Base-by-base conservation (phyloP, 2,329 filamentous ascomycete species). In the Aspergillus sojae region DNA sequence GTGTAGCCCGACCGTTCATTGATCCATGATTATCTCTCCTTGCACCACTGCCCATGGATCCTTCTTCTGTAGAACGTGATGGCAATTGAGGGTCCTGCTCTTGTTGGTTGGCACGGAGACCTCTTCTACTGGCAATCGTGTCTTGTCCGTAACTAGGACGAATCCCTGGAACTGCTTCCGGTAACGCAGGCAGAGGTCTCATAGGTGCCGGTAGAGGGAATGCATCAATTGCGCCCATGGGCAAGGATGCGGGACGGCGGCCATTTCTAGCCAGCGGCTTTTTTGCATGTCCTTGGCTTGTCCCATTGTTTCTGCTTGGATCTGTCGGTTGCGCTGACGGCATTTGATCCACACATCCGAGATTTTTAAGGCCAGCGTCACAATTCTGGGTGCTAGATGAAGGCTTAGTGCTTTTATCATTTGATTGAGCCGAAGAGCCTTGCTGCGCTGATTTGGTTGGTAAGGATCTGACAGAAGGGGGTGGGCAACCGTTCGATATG, bases 191-290 rank as follows among this genome's bases (percentile, higher is more conserved):
- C 5, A 79, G 60, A 34, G 77, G 75, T 36, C 66, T 71, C 30
- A 68, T 74, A 14, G 77, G 77, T 36, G 76, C 75, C 19, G 77
- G 77, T 23, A 76, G 70, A 65, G 77, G 74, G 43, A 77, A 75
- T 16, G 73, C 67, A 41, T 77, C 67, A 19, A 78, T 68, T 0
- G 72, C 67, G 19, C 68, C 68, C 61, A 72, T 65, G 5, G 71
- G 70, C 46, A 74, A 52, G 0, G 74, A 74, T 5, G 68, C 58
- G 12, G 68, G 68, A 9, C 70, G 72, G 36, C 65, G 48, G 23
- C 58, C 64, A 28, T 36, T 55, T 54, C 67, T 64, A 16, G 39
- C 54, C 36, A 64, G 57, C 2, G 60, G 45, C 41, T 55, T 57
- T 14, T 52, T 58, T 23, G 63, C 52, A 30, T 55, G 28, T 3